phyloP scores from a whole-genome alignment of 2,329 filamentous ascomycete genomes.

The Leptosphaerulina australis region DNA sequence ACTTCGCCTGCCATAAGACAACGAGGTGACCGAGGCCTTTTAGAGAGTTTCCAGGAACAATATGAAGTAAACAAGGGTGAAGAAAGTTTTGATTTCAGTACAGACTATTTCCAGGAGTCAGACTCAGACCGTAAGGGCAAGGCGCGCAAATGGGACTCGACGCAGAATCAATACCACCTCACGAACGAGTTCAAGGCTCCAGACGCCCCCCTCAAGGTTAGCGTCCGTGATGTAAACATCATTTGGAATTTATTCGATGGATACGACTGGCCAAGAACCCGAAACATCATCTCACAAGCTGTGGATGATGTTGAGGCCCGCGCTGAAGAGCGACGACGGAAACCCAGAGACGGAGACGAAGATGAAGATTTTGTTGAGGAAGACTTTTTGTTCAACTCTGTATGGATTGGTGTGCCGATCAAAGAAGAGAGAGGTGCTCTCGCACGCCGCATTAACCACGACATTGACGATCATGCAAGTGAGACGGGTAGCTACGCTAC shows the following conservation, averaged over 20 bases:
- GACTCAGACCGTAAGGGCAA: slow-evolving; percentile 66
- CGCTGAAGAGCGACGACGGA: slow-evolving; percentile 73
- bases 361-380: slow-evolving; percentile 72
- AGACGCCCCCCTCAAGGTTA: slow-evolving; percentile 75
- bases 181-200: slow-evolving; percentile 66
- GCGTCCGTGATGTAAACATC: slow-evolving; percentile 83
- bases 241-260: slow-evolving; percentile 99
- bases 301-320: slow-evolving; percentile 86
- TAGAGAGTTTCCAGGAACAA: slow-evolving; percentile 61
- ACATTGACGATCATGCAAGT: slow-evolving; percentile 82
- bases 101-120: slow-evolving; percentile 73
- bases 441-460: slow-evolving; percentile 81
- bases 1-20: slow-evolving; percentile 39
- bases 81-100: slow-evolving; percentile 73
- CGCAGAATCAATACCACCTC: slow-evolving; percentile 73
- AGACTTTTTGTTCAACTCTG: slow-evolving; percentile 97
- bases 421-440: slow-evolving; percentile 85
- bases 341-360: slow-evolving; percentile 67
- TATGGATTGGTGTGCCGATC: slow-evolving; percentile 91
- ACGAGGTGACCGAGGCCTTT: slow-evolving; percentile 47
- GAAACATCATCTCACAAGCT: slow-evolving; percentile 83
- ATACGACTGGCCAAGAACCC: slow-evolving; percentile 91
- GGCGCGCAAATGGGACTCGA: slow-evolving; percentile 81
- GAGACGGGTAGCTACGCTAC: slow-evolving; percentile 90
- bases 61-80: slow-evolving; percentile 61